Conservation (phyloP, 345 rosid species). For the Bruguiera sexangula region DNA sequence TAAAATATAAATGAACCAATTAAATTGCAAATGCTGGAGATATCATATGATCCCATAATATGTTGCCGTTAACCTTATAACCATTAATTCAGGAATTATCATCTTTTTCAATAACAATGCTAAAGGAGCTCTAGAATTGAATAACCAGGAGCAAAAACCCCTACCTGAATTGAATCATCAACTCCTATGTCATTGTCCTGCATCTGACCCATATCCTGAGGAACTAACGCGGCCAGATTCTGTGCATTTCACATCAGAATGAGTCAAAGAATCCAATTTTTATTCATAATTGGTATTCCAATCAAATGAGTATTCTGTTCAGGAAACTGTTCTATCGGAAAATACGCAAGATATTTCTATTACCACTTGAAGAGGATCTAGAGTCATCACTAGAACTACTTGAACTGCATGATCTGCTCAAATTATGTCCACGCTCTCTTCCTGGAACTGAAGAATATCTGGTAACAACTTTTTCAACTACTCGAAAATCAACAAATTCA, state of each 20-base stretch:
- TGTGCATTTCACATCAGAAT: slow-evolving; percentile 24
- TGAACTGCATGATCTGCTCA: slow-evolving; percentile 42
- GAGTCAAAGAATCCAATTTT: neutral
- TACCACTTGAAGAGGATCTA: slow-evolving; percentile 54
- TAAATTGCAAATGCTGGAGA: neutral
- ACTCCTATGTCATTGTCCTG: slow-evolving; percentile 20
- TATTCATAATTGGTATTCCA: neutral
- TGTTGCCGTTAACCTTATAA: neutral
- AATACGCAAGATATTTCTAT: neutral
- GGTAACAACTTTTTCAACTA: slow-evolving; percentile 24
- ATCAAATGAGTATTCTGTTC: slow-evolving; percentile 2
- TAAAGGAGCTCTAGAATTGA: neutral
- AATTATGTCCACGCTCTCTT: slow-evolving; percentile 31
- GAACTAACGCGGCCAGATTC: slow-evolving; percentile 42
- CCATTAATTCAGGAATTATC: neutral
- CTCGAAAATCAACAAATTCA: slow-evolving; percentile 8
- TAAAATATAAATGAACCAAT: neutral
- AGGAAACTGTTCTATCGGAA: neutral
- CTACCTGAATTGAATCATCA: slow-evolving; percentile 29
- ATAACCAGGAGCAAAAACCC: slow-evolving; percentile 8
- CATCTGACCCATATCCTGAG: slow-evolving; percentile 33
- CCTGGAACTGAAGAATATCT: slow-evolving; percentile 25
- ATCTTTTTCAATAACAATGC: too few relatives aligned
- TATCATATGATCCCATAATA: slow-evolving; percentile 1
- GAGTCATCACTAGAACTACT: slow-evolving; percentile 46